phyloP scores from a whole-genome alignment of 192 early-diverging fungal species.

The Gryganskiella cystojenkinii region DNA sequence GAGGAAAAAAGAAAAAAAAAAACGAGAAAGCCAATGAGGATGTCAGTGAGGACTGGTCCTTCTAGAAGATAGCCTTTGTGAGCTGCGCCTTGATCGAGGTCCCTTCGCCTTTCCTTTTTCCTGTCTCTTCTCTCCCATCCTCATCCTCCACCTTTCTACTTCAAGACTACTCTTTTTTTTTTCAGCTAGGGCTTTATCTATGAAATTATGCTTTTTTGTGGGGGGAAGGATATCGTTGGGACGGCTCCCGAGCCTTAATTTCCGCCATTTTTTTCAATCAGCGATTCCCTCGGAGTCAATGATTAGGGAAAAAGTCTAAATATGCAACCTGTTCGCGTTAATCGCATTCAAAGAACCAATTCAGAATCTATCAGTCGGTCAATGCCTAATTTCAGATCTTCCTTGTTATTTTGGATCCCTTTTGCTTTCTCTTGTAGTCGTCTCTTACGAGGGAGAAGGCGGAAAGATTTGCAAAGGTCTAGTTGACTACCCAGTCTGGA shows the following conservation, averaged over 20 bases:
- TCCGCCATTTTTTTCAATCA: no score
- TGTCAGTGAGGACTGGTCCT: no score
- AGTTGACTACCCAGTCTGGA: slow-evolving; percentile 34
- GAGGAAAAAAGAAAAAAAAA: no score
- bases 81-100: not conserved
- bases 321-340: no score
- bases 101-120: not conserved
- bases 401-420: not conserved
- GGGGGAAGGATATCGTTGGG: no score
- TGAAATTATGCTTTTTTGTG: no score
- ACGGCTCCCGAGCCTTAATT: no score
- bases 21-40: no score
- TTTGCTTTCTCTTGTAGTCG: slow-evolving; percentile 1
- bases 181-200: not conserved
- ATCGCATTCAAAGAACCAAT: no score
- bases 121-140: not conserved
- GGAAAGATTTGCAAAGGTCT: slow-evolving; percentile 26
- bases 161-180: not conserved
- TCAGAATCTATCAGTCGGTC: not conserved
- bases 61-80: not conserved
- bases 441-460: slow-evolving; percentile 9
- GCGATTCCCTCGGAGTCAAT: no score
- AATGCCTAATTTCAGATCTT: not conserved
- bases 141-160: not conserved
- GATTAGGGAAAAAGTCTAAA: no score